Conservation (phyloP, 2,329 filamentous ascomycete genomes). For the Beauveria varroae region DNA sequence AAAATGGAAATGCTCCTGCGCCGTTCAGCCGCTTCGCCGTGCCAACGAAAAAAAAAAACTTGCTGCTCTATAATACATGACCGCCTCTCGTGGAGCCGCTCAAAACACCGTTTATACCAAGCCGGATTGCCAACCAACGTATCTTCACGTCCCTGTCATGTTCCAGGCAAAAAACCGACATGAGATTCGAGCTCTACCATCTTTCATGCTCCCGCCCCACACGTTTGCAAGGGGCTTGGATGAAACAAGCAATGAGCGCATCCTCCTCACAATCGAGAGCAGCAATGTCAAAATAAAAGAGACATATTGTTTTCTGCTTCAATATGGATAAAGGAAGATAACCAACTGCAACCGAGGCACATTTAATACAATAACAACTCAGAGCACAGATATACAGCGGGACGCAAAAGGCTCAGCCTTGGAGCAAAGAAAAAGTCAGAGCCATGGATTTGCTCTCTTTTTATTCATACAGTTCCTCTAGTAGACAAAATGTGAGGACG, state of each 20-base stretch:
- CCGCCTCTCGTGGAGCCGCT: neutral
- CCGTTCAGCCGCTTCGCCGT: neutral
- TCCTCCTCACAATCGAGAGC: neutral
- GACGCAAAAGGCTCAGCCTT: conserved; percentile 1
- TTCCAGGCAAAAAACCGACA: conserved; percentile 13
- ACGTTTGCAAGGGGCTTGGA: neutral
- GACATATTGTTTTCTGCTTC: neutral
- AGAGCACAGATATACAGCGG: conserved; percentile 11
- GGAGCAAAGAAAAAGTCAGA: conserved; percentile 3
- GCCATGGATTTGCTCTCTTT: neutral
- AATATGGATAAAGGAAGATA: neutral
- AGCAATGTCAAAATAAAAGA: neutral
- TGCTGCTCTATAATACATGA: conserved; percentile 4
- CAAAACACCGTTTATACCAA: neutral
- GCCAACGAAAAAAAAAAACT: neutral
- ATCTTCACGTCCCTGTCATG: conserved; percentile 8
- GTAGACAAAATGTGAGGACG: conserved; percentile 9
- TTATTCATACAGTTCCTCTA: neutral
- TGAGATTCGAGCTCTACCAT: neutral
- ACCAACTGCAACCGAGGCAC: conserved; percentile 12
- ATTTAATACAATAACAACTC: conserved; percentile 12
- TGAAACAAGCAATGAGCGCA: neutral
- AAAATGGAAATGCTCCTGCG: neutral
- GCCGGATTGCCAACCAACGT: neutral
- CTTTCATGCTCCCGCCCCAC: neutral